Evolutionary conservation across 2,329 filamentous ascomycete genomes (phyloP).

Genomic region (Fusarium sp.): DNA sequence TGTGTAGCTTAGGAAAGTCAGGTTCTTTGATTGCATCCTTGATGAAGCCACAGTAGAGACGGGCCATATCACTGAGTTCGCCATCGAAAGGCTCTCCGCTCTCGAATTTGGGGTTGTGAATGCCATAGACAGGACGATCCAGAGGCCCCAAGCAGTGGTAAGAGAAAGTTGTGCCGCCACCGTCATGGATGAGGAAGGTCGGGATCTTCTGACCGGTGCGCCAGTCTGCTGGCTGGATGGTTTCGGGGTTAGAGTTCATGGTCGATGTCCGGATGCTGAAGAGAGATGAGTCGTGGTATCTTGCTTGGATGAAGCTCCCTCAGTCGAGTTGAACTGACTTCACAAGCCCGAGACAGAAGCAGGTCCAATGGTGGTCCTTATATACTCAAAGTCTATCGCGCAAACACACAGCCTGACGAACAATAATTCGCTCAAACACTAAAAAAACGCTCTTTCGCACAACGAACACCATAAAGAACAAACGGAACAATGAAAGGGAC

Average conservation of each 20-base stretch:
- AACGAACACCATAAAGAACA: neutral
- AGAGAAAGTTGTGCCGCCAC: conserved; percentile 72
- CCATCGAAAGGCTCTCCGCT: conserved; percentile 64
- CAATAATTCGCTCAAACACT: conserved; percentile 42
- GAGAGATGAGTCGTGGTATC: neutral
- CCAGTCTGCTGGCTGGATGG: conserved; percentile 56
- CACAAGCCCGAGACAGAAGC: neutral
- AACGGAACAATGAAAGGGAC: neutral
- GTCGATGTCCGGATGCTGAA: neutral
- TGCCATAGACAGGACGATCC: conserved; percentile 66
- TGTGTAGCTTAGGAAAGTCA: conserved; percentile 50
- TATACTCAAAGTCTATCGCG: conserved; percentile 5
- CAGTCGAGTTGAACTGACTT: neutral
- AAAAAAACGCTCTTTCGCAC: neutral
- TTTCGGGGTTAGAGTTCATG: conserved; percentile 53
- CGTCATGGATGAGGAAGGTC: conserved; percentile 72
- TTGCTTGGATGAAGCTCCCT: neutral
- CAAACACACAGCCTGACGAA: conserved; percentile 16
- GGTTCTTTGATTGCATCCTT: conserved; percentile 53
- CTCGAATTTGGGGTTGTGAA: conserved; percentile 69
- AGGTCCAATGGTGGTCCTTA: neutral
- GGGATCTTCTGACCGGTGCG: conserved; percentile 56
- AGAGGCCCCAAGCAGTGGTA: conserved; percentile 69
- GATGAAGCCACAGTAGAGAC: conserved; percentile 65
- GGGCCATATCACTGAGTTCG: conserved; percentile 69